Evolutionary conservation across 2,329 filamentous ascomycete genomes (phyloP).

Genomic region (Leptographium flavum): DNA sequence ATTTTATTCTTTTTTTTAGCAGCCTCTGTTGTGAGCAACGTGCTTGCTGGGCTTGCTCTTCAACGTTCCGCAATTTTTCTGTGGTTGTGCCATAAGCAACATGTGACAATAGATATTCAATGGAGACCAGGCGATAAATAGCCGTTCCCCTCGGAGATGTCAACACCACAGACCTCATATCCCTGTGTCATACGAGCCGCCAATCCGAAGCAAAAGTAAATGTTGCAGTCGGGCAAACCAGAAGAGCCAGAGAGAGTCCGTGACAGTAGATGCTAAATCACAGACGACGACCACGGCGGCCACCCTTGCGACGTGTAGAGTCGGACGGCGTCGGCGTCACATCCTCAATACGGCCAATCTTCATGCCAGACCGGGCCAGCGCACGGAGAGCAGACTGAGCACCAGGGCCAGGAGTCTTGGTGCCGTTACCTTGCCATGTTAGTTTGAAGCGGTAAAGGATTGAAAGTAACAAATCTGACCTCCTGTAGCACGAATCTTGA

Average conservation of each 20-base stretch:
- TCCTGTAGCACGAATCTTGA: conserved; percentile 99
- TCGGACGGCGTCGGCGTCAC: conserved; percentile 98
- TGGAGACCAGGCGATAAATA: conserved; percentile 47
- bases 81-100: conserved; percentile 25
- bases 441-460: not conserved
- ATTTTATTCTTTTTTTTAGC: not conserved
- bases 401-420: conserved; percentile 98
- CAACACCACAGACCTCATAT: conserved; percentile 39
- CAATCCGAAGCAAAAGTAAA: conserved; percentile 17
- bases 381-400: conserved; percentile 98
- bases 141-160: conserved; percentile 64
- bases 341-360: conserved; percentile 99
- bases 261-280: conserved; percentile 29
- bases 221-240: not conserved
- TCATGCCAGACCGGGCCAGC: conserved; percentile 98
- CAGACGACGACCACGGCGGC: conserved; percentile 99
- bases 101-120: conserved; percentile 30
- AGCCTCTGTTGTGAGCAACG: not conserved
- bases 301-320: conserved; percentile 98
- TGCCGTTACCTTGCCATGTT: conserved; percentile 60
- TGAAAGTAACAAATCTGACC: conserved; percentile 39
- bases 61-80: conserved; percentile 8
- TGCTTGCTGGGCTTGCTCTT: not conserved
- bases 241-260: not conserved
- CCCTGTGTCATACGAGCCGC: conserved; percentile 28